phyloP scores from a whole-genome alignment of 2,329 filamentous ascomycete species.

The Nectriaceae sp. region DNA sequence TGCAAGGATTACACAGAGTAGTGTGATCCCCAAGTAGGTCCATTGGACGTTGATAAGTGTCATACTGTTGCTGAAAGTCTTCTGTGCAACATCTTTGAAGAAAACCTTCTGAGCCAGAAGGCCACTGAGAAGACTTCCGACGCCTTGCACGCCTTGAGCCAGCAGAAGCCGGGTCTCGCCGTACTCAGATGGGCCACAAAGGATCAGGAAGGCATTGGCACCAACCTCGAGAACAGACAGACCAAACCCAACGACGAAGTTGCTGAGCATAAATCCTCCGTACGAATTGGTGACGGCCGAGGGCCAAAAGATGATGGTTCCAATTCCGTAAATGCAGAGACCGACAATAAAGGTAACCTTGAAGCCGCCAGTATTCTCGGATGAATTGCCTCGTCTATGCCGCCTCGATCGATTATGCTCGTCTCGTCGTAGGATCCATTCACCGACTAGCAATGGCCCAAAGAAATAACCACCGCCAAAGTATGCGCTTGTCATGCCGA shows the following conservation, averaged over 20 bases:
- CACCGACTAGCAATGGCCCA: conserved; percentile 69
- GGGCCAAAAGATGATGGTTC: conserved; percentile 86
- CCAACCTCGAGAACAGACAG: conserved; percentile 77
- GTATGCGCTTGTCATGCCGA: conserved; percentile 71
- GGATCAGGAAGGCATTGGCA: conserved; percentile 72
- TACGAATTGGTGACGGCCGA: conserved; percentile 74
- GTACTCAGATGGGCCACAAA: conserved; percentile 74
- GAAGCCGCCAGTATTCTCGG: conserved; percentile 64
- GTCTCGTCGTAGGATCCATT: conserved; percentile 69
- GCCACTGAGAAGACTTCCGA: conserved; percentile 71
- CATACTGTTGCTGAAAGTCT: conserved; percentile 31
- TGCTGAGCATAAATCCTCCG: conserved; percentile 74
- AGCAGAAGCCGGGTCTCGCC: conserved; percentile 75
- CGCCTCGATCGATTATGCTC: conserved; percentile 55
- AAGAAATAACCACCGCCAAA: conserved; percentile 71
- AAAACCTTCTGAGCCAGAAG: conserved; percentile 74
- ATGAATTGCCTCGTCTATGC: conserved; percentile 34
- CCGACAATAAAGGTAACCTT: conserved; percentile 80
- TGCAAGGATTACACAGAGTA: conserved; percentile 71
- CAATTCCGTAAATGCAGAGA: conserved; percentile 71
- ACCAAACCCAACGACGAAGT: conserved; percentile 75
- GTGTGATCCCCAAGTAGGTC: conserved; percentile 80
- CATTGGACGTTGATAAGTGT: conserved; percentile 77
- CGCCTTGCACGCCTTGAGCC: conserved; percentile 75
- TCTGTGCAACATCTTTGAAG: conserved; percentile 59